A percentile compares a stretch with the other conserved stretches of the same genome.
phyloP scores from a whole-genome alignment of 371 early-diverging fungal species.

The Lichtheimia corymbifera region DNA sequence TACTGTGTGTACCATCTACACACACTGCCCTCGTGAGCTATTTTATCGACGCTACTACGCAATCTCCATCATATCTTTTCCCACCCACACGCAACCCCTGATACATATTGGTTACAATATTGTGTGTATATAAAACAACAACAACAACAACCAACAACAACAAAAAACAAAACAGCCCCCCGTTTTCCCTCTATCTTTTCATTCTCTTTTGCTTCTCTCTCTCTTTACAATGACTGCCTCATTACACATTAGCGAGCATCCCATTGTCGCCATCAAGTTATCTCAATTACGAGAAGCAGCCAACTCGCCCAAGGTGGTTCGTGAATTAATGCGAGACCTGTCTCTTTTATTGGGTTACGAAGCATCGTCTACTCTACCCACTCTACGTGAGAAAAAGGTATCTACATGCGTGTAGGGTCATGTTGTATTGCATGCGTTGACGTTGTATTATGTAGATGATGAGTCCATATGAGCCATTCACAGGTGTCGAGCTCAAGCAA shows the following conservation, averaged over 20 bases:
- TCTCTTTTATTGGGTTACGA: conserved; percentile 68
- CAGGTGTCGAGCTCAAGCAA: conserved; percentile 50
- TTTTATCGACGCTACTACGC: too few relatives aligned
- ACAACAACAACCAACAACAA: too few relatives aligned
- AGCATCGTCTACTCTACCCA: conserved; percentile 58
- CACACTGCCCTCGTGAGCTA: too few relatives aligned
- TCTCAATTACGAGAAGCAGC: conserved; percentile 66
- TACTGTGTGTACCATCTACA: too few relatives aligned
- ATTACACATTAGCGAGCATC: conserved; percentile 60
- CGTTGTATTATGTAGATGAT: conserved; percentile 26
- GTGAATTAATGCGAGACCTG: conserved; percentile 70
- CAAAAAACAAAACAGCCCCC: not conserved
- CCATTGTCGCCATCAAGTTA: conserved; percentile 71
- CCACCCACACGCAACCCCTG: not conserved
- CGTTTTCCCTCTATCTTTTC: conserved; percentile 14
- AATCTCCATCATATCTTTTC: conserved; percentile 2
- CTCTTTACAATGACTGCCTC: conserved; percentile 10
- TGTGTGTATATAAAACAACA: too few relatives aligned
- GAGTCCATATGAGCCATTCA: conserved; percentile 54
- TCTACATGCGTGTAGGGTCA: not conserved
- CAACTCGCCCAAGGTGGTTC: conserved; percentile 60
- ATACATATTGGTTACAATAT: not conserved
- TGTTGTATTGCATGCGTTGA: not conserved
- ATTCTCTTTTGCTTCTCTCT: conserved; percentile 21
- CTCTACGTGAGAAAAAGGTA: conserved; percentile 46